Evolutionary conservation across 2,329 filamentous ascomycete genomes (phyloP).

Genomic region (Didymella pinodella): DNA sequence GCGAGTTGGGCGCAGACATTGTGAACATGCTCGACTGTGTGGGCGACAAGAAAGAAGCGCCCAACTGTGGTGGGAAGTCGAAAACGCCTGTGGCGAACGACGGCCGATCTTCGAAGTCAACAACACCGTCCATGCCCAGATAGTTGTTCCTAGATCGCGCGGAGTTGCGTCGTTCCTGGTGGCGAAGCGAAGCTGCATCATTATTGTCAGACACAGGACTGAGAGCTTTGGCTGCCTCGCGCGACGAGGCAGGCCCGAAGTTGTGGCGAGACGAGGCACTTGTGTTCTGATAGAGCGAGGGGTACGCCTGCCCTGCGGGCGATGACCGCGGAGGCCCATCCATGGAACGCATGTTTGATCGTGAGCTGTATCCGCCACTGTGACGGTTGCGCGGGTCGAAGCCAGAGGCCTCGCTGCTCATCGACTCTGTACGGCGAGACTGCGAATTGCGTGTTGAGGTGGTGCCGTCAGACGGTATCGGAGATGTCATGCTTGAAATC

Average conservation of each 20-base stretch:
- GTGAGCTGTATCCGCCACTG: conserved; percentile 68
- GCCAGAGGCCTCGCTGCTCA: conserved; percentile 50
- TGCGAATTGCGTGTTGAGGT: conserved; percentile 53
- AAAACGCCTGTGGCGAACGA: conserved; percentile 27
- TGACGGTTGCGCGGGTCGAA: conserved; percentile 59
- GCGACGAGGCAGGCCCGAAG: conserved; percentile 29
- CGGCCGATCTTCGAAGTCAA: conserved; percentile 35
- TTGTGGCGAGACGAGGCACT: conserved; percentile 27
- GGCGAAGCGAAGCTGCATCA: conserved; percentile 37
- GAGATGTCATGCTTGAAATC: conserved; percentile 66
- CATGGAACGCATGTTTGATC: conserved; percentile 36
- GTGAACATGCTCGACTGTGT: conserved; percentile 28
- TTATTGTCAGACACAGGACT: conserved; percentile 41
- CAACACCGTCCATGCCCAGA: conserved; percentile 40
- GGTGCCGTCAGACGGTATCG: conserved; percentile 55
- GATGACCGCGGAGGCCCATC: conserved; percentile 43
- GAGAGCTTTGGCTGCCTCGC: conserved; percentile 37
- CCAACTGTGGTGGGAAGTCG: conserved; percentile 39
- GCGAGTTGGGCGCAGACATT: conserved; percentile 29
- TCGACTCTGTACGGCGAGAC: conserved; percentile 54
- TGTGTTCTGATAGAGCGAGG: conserved; percentile 30
- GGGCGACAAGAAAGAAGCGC: conserved; percentile 40
- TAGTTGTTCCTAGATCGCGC: conserved; percentile 33
- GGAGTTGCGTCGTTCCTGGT: conserved; percentile 34
- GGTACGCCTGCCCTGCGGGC: conserved; percentile 36